phyloP scores from a whole-genome alignment of 352 stramenopile species.

The Albugo candida region DNA sequence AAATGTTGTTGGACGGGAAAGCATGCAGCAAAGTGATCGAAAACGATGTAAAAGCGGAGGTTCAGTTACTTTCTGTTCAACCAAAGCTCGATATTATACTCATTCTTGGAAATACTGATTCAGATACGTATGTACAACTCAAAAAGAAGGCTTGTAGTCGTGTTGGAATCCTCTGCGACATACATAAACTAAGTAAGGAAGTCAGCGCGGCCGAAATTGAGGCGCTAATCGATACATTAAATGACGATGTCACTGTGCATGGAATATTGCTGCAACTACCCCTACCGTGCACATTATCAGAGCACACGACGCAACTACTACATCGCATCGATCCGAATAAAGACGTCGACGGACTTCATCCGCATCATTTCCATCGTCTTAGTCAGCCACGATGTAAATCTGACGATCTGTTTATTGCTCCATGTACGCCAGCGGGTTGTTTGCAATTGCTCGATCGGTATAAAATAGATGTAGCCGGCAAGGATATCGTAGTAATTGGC shows the following conservation, averaged over 20 bases:
- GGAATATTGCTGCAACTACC: conserved; percentile 85
- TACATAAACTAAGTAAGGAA: conserved; percentile 16
- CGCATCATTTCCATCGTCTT: conserved; percentile 75
- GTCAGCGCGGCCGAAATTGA: conserved; percentile 28
- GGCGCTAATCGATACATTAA: conserved; percentile 52
- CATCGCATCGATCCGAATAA: conserved; percentile 86
- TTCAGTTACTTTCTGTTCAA: conserved; percentile 21
- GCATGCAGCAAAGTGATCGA: conserved; percentile 68
- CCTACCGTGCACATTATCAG: conserved; percentile 88
- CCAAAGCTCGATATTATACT: conserved; percentile 95
- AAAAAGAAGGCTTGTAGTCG: conserved; percentile 94
- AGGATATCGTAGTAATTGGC: conserved; percentile 93
- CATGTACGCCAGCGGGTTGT: conserved; percentile 96
- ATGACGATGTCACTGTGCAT: conserved; percentile 51
- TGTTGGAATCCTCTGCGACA: conserved; percentile 81
- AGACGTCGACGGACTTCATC: conserved; percentile 97
- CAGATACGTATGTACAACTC: conserved; percentile 94
- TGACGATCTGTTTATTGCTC: conserved; percentile 77
- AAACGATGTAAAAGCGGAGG: conserved; percentile 64
- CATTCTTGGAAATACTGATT: conserved; percentile 89
- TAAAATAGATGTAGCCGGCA: conserved; percentile 79
- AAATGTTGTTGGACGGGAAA: conserved; percentile 51
- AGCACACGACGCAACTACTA: conserved; percentile 60
- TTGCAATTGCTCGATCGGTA: conserved; percentile 87
- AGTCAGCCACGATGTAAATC: conserved; percentile 78